These are phyloP conservation scores for Trichoderma sp. DNA, from an alignment of 2,329 filamentous ascomycete species.

Conservation along the genomic window DNA sequence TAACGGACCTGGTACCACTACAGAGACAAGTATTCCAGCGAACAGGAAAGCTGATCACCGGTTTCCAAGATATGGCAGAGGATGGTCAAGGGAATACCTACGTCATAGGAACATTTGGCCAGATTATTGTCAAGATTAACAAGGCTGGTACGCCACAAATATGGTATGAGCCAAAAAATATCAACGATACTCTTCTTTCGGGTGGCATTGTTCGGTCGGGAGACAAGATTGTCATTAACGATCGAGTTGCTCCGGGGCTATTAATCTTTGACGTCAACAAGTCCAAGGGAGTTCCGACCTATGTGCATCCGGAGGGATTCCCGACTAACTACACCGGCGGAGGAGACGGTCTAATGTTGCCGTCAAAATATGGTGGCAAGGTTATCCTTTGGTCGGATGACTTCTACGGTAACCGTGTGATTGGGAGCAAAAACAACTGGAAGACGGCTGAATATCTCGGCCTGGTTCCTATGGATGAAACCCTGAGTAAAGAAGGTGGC, in stretches of 20 bases:
- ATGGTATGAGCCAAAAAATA: background rate
- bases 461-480: background rate
- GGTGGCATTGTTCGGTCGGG: background rate
- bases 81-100: background rate
- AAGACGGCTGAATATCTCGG: background rate
- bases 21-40: background rate
- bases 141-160: background rate
- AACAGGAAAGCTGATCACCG: background rate
- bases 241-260: background rate
- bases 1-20: background rate
- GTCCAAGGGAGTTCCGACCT: background rate
- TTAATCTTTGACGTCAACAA: background rate
- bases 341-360: background rate
- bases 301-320: background rate
- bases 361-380: background rate
- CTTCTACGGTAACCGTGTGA: background rate
- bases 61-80: background rate
- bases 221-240: background rate
- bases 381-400: background rate
- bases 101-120: background rate
- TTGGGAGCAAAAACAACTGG: background rate
- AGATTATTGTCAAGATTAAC: background rate
- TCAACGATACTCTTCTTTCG: background rate
- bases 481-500: background rate
- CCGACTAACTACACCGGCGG: background rate